These are phyloP conservation scores for Chaetomidium leptoderma DNA, from an alignment of 495 filamentous ascomycete species.

Conservation along the genomic window DNA sequence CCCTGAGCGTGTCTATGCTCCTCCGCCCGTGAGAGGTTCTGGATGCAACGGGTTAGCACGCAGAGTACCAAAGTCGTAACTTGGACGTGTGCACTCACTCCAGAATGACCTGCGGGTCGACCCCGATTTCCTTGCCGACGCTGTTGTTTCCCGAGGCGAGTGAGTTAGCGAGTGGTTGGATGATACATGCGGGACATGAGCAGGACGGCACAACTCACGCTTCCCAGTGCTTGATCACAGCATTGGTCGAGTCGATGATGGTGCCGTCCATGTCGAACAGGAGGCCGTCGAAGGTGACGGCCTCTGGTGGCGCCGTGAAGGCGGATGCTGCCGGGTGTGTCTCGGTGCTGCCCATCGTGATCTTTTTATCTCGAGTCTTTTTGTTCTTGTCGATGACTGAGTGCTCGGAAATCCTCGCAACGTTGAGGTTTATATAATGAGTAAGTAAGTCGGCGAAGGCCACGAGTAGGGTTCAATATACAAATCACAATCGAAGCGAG, in stretches of 20 bases:
- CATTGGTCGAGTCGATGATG: constrained; percentile 73
- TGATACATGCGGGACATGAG: background rate
- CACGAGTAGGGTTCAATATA: too few species aligned
- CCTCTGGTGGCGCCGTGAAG: constrained; percentile 58
- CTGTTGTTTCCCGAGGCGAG: constrained; percentile 39
- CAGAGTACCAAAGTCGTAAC: too few species aligned
- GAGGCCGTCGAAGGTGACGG: constrained; percentile 65
- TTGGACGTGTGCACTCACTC: constrained; percentile 32
- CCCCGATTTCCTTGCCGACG: constrained; percentile 74
- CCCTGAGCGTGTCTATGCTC: constrained; percentile 70
- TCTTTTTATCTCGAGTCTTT: background rate
- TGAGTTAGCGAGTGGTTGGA: constrained; percentile 10
- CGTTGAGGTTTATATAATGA: too few species aligned
- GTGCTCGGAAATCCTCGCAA: too few species aligned
- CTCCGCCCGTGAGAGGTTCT: constrained; percentile 80
- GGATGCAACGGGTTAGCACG: background rate
- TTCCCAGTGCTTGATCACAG: constrained; percentile 91
- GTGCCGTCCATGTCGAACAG: constrained; percentile 93
- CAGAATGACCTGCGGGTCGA: constrained; percentile 76
- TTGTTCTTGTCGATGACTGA: background rate
- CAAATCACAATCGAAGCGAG: too few species aligned
- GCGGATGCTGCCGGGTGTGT: background rate
- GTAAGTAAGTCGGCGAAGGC: too few species aligned
- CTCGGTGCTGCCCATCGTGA: constrained; percentile 24
- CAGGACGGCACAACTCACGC: constrained; percentile 47